Percentiles rank a stretch among this genome's conserved stretches.
These are phyloP conservation scores for Lophiostoma macrostomum DNA, from an alignment of 495 filamentous ascomycete species.

Conservation along the genomic window DNA sequence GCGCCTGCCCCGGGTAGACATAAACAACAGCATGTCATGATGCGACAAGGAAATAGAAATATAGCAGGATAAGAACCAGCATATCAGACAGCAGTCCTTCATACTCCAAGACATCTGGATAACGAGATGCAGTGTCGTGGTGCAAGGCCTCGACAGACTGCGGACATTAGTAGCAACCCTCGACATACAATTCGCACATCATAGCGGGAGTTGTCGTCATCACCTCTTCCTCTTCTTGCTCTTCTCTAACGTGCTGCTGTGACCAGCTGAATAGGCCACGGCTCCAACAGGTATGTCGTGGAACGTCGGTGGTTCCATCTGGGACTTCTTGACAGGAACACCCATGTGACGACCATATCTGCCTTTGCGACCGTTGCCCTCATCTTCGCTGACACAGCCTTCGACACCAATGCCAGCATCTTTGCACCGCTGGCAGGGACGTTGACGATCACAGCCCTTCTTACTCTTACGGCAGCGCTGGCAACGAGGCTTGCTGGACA, in stretches of 20 bases:
- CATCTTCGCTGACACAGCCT: slow-evolving; percentile 93
- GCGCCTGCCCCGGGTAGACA: neutral
- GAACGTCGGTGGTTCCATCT: slow-evolving; percentile 44
- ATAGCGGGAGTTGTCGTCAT: too few relatives aligned
- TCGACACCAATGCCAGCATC: slow-evolving; percentile 92
- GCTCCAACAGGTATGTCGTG: slow-evolving; percentile 26
- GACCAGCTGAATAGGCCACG: slow-evolving; percentile 2
- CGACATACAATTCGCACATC: too few relatives aligned
- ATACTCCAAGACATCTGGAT: slow-evolving; percentile 5
- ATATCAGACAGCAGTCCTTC: neutral
- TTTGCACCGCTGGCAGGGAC: slow-evolving; percentile 90
- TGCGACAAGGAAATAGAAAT: slow-evolving; percentile 1
- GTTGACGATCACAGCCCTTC: slow-evolving; percentile 95
- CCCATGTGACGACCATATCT: slow-evolving; percentile 95
- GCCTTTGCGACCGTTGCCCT: slow-evolving; percentile 94
- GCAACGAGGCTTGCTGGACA: slow-evolving; percentile 92
- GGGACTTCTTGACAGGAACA: slow-evolving; percentile 75
- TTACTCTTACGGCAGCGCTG: slow-evolving; percentile 98
- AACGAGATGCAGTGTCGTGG: neutral
- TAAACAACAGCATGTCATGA: too few relatives aligned
- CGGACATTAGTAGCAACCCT: too few relatives aligned
- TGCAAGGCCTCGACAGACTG: too few relatives aligned
- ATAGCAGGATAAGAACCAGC: neutral
- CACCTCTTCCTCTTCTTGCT: slow-evolving; percentile 73
- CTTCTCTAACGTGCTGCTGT: slow-evolving; percentile 50